Conservation (phyloP, 2,329 filamentous ascomycete species). For the Claviceps pusilla region DNA sequence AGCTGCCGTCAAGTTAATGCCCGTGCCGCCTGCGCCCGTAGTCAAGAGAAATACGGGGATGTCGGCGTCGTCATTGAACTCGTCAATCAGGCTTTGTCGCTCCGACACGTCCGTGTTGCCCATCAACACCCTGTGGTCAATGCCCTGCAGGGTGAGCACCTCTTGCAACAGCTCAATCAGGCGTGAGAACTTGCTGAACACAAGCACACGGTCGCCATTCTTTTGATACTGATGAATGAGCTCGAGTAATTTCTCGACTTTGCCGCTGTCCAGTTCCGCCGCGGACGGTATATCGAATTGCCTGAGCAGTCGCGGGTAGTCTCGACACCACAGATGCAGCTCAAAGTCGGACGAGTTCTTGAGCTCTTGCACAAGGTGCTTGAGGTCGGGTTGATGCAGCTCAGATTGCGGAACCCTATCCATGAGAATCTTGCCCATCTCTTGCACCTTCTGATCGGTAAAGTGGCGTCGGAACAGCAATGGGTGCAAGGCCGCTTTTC, state of each 20-base stretch:
- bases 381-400: slow-evolving; percentile 34
- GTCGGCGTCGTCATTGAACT: slow-evolving; percentile 58
- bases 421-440: slow-evolving; percentile 66
- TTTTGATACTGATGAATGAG: slow-evolving; percentile 58
- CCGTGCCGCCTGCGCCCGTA: slow-evolving; percentile 88
- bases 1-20: slow-evolving; percentile 86
- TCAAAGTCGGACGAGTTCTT: slow-evolving; percentile 47
- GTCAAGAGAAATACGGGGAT: slow-evolving; percentile 89
- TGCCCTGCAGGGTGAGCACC: slow-evolving; percentile 56
- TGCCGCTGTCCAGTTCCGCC: slow-evolving; percentile 54
- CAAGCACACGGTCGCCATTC: slow-evolving; percentile 72
- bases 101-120: slow-evolving; percentile 69
- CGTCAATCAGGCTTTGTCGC: slow-evolving; percentile 75
- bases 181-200: slow-evolving; percentile 88
- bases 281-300: slow-evolving; percentile 37
- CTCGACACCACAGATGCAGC: slow-evolving; percentile 49
- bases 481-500: slow-evolving; percentile 84
- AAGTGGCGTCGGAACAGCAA: slow-evolving; percentile 76
- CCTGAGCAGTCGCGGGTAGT: slow-evolving; percentile 37
- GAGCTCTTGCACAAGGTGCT: slow-evolving; percentile 40
- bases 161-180: slow-evolving; percentile 82
- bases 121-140: slow-evolving; percentile 74
- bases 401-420: slow-evolving; percentile 46
- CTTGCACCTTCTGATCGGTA: slow-evolving; percentile 54
- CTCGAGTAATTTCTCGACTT: slow-evolving; percentile 66